Evolutionary conservation across 495 filamentous ascomycete genomes (phyloP).

Genomic region (Lepraria neglecta): DNA sequence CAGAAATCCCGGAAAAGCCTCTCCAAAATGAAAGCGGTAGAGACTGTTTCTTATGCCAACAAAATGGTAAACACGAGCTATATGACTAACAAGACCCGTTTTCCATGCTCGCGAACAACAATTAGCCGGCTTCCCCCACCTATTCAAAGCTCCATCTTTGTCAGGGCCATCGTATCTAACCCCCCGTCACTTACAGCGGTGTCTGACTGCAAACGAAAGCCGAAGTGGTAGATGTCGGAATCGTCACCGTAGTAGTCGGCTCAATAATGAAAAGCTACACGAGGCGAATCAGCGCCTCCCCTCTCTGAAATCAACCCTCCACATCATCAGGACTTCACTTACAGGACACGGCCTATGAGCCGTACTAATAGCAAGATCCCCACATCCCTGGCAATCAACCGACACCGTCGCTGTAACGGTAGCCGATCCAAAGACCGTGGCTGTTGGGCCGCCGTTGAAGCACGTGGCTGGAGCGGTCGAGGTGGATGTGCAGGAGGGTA

Average conservation of each 20-base stretch:
- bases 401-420: constrained; percentile 4
- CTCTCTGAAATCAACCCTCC: not conserved
- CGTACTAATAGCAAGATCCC: not conserved
- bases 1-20: too few species aligned
- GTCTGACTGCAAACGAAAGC: constrained; percentile 2
- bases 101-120: too few species aligned
- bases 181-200: not conserved
- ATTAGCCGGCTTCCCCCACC: too few species aligned
- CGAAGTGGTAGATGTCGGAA: not conserved
- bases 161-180: too few species aligned
- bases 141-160: too few species aligned
- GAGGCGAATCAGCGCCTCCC: not conserved
- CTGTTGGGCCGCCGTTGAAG: not conserved
- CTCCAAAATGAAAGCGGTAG: too few species aligned
- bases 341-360: not conserved
- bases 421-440: not conserved
- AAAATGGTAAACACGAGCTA: too few species aligned
- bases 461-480: not conserved
- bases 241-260: not conserved
- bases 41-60: too few species aligned
- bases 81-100: too few species aligned
- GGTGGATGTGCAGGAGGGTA: constrained; percentile 1
- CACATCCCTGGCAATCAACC: not conserved
- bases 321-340: not conserved
- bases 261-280: constrained; percentile 3